A percentile compares a stretch with the other conserved stretches of the same genome.
These are phyloP conservation scores for Nemania sp. DNA, from an alignment of 2,329 filamentous ascomycete species.

Conservation along the genomic window DNA sequence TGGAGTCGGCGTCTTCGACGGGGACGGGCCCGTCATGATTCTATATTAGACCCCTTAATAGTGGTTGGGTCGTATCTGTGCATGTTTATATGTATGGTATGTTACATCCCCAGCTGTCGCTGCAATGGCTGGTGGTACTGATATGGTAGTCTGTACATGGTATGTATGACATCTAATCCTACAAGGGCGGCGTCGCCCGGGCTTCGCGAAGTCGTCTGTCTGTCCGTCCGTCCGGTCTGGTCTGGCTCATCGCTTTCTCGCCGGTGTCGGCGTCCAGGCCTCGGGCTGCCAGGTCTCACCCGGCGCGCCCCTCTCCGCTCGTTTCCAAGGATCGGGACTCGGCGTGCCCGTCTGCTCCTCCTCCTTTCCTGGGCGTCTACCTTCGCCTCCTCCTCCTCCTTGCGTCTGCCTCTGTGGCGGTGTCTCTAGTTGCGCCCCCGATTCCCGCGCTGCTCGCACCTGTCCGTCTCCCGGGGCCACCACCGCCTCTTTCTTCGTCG, in stretches of 20 bases:
- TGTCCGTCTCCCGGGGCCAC: not conserved
- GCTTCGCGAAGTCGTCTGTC: not conserved
- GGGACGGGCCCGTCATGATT: not conserved
- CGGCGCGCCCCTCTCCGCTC: slow-evolving; percentile 54
- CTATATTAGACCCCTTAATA: not conserved
- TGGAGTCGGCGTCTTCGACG: not conserved
- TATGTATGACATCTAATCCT: slow-evolving; percentile 6
- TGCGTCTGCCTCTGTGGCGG: not conserved
- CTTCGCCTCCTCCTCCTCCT: slow-evolving; percentile 5
- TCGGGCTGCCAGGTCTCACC: slow-evolving; percentile 71
- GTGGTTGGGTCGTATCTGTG: not conserved
- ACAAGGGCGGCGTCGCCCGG: not conserved
- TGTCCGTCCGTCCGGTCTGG: no score
- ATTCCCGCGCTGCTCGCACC: not conserved
- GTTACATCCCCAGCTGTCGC: not conserved
- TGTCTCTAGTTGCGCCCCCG: not conserved
- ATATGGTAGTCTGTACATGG: slow-evolving; percentile 16
- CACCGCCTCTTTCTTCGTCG: not conserved
- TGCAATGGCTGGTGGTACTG: not conserved
- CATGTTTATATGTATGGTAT: no score
- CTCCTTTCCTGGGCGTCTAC: slow-evolving; percentile 20
- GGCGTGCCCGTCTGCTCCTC: slow-evolving; percentile 28
- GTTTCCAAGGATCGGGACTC: slow-evolving; percentile 62
- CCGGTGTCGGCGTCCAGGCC: slow-evolving; percentile 60
- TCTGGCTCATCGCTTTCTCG: slow-evolving; percentile 35